These are phyloP conservation scores for Leccinum pellstonianum DNA, from an alignment of 768 basidiomycete genomes.

Conservation along the genomic window DNA sequence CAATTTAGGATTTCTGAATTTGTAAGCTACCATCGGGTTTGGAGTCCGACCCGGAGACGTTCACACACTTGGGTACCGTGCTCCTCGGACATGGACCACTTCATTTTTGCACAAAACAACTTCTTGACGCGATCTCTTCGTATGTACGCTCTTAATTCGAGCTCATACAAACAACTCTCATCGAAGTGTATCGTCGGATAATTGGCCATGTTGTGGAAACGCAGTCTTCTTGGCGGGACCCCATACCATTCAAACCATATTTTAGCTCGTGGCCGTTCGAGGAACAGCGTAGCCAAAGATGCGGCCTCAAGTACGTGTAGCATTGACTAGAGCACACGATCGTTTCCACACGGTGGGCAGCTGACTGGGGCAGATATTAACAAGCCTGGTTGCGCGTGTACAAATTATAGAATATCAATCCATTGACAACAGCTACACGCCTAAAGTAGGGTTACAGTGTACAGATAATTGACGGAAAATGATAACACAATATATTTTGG, in stretches of 20 bases:
- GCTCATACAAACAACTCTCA: not conserved
- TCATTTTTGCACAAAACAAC: not conserved
- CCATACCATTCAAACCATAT: not conserved
- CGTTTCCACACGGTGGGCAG: not conserved
- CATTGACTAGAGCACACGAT: not conserved
- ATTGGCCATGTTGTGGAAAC: not conserved
- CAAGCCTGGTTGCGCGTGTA: not conserved
- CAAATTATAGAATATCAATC: not conserved
- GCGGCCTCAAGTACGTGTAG: not conserved
- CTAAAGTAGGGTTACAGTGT: no score
- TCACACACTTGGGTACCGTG: not conserved
- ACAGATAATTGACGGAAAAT: no score
- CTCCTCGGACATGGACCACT: not conserved
- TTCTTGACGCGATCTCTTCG: not conserved
- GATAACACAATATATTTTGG: no score
- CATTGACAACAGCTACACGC: not conserved
- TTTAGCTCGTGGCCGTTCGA: not conserved
- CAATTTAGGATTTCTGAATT: not conserved
- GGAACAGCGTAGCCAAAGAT: not conserved
- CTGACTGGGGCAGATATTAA: not conserved
- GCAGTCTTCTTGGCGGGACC: not conserved
- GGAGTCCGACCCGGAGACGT: not conserved
- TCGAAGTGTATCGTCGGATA: not conserved
- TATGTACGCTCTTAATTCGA: not conserved
- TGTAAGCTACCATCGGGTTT: not conserved